Percentiles rank a stretch among this genome's conserved stretches.
phyloP scores from a whole-genome alignment of 2,329 filamentous ascomycete species.

The Sporothrix schenckii region DNA sequence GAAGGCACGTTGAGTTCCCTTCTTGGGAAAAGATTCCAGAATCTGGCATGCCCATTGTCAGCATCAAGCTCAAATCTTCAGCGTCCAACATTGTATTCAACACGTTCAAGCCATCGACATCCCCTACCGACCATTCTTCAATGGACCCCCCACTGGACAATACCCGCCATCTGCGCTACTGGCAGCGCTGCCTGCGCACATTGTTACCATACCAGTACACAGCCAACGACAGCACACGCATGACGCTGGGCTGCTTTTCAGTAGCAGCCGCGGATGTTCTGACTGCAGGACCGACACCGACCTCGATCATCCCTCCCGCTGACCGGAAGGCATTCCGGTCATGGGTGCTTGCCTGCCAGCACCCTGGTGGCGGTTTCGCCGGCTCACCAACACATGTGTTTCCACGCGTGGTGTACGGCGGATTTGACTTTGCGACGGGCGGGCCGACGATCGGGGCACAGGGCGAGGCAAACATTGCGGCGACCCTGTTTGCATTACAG shows the following conservation, averaged over 20 bases:
- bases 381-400: conserved; percentile 72
- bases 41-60: background rate
- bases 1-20: background rate
- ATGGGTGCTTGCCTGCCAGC: conserved; percentile 87
- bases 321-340: conserved; percentile 56
- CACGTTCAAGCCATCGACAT: background rate
- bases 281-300: conserved; percentile 46
- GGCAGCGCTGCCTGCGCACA: conserved; percentile 82
- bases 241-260: conserved; percentile 88
- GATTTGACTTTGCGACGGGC: conserved; percentile 43
- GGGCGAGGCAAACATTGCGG: conserved; percentile 72
- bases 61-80: background rate
- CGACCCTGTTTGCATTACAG: conserved; percentile 85
- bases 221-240: conserved; percentile 84
- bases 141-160: conserved; percentile 54
- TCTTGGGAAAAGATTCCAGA: background rate
- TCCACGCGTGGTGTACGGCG: conserved; percentile 41
- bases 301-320: conserved; percentile 43
- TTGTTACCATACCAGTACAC: conserved; percentile 83
- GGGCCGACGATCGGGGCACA: conserved; percentile 50
- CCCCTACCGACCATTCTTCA: background rate
- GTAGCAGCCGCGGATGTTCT: conserved; percentile 84
- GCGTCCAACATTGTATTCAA: too few relatives aligned
- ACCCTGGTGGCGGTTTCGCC: conserved; percentile 83
- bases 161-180: conserved; percentile 82